These are phyloP conservation scores for Cydonia oblonga DNA, from an alignment of 331 rosid species.

Conservation along the genomic window DNA sequence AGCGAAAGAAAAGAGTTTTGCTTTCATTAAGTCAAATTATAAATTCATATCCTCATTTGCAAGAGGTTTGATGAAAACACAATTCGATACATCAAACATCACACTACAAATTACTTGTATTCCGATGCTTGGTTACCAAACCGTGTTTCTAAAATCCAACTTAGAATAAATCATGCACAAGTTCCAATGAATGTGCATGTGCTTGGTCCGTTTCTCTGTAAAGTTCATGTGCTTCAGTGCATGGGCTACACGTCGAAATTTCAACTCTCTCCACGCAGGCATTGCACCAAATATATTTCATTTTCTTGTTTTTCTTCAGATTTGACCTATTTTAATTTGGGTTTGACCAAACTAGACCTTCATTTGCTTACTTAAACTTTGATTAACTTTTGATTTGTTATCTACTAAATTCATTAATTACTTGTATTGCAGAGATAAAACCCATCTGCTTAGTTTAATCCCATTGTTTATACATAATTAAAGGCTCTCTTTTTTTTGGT, in stretches of 20 bases:
- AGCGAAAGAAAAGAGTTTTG: slow-evolving; percentile 7
- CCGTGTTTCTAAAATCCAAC: neutral
- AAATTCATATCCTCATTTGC: neutral
- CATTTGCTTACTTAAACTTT: neutral
- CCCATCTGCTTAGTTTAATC: neutral
- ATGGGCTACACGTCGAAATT: neutral
- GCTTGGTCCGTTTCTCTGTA: slow-evolving; percentile 6
- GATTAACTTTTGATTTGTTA: neutral
- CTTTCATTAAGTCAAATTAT: neutral
- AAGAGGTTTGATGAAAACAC: no score
- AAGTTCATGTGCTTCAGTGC: slow-evolving; percentile 2
- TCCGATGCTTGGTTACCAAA: no score
- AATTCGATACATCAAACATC: no score
- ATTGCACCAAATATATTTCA: neutral
- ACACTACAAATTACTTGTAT: no score
- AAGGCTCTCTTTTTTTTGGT: no score
- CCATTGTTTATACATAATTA: neutral
- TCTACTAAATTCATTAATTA: neutral
- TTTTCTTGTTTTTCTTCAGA: neutral
- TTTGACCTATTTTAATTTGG: neutral
- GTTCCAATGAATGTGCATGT: slow-evolving; percentile 17
- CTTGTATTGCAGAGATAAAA: neutral
- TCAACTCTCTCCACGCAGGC: neutral
- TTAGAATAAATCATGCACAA: slow-evolving; percentile 1
- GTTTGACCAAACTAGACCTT: neutral